Percentiles rank a stretch among this genome's conserved stretches.
Conservation (phyloP, 352 stramenopile species). For the Globisporangium recalcitrans region DNA sequence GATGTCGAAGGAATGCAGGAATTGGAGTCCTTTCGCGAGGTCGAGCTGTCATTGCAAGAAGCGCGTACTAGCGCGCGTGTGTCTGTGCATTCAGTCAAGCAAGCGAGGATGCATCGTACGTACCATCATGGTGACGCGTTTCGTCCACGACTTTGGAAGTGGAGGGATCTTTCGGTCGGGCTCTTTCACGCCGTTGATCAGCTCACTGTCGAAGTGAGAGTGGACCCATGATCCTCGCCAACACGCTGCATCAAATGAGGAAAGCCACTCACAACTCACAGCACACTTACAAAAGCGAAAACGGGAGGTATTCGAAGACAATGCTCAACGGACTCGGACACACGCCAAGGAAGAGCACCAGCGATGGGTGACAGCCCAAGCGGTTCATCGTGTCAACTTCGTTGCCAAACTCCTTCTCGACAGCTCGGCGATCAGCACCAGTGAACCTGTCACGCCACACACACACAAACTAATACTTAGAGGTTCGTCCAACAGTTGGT, state of each 20-base stretch:
- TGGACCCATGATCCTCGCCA: background rate
- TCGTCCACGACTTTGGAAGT: constrained; percentile 74
- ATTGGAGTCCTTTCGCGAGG: constrained; percentile 62
- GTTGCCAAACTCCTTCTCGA: constrained; percentile 73
- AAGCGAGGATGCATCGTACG: background rate
- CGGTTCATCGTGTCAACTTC: constrained; percentile 69
- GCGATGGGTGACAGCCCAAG: constrained; percentile 57
- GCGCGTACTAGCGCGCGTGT: background rate
- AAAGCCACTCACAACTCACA: background rate
- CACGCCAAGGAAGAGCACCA: constrained; percentile 68
- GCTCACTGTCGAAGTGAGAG: constrained; percentile 31
- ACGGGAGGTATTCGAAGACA: constrained; percentile 71
- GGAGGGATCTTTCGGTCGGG: constrained; percentile 44
- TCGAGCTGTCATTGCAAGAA: constrained; percentile 36
- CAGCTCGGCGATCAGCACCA: constrained; percentile 28
- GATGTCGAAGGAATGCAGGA: constrained; percentile 78
- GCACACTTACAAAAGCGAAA: constrained; percentile 64
- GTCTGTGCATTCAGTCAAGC: background rate
- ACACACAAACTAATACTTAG: background rate
- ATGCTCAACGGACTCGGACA: constrained; percentile 54
- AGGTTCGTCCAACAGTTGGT: background rate
- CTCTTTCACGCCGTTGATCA: constrained; percentile 70
- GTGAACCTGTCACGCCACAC: constrained; percentile 38
- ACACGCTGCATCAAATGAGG: background rate
- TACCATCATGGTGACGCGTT: constrained; percentile 75